A percentile compares a stretch with the other conserved stretches of the same genome.
These are phyloP conservation scores for Flaveria bidentis DNA, from an alignment of 129 eudicot genomes.

Conservation along the genomic window DNA sequence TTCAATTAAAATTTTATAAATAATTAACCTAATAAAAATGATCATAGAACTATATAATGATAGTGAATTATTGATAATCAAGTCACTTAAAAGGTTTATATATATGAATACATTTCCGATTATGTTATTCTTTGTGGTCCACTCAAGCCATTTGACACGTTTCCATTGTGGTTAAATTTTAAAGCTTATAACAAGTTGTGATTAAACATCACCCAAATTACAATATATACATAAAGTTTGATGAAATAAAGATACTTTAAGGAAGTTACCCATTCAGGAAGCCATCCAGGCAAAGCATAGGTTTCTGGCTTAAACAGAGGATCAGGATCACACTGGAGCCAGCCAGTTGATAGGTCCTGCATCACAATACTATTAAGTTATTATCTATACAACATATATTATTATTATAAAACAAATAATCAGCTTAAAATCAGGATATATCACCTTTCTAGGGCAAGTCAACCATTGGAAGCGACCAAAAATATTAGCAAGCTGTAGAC, in stretches of 20 bases:
- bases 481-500: conserved; percentile 82
- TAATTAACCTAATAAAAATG: background rate
- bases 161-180: background rate
- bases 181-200: background rate
- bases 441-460: conserved; percentile 94
- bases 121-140: background rate
- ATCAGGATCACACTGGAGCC: conserved; percentile 99
- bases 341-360: conserved; percentile 92
- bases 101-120: background rate
- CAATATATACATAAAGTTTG: background rate
- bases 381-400: background rate
- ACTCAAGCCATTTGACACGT: background rate
- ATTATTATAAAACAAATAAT: background rate
- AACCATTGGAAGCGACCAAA: conserved; percentile 86
- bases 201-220: background rate
- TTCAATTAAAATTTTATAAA: background rate
- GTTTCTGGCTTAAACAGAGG: conserved; percentile 70
- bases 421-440: conserved; percentile 13
- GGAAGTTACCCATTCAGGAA: conserved; percentile 71
- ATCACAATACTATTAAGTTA: conserved; percentile 10
- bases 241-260: conserved; percentile 1
- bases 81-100: background rate
- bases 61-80: background rate
- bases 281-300: conserved; percentile 63
- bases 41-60: background rate